Percentiles rank a stretch among this genome's conserved stretches.
Evolutionary conservation across 2,329 filamentous ascomycete species (phyloP).

Genomic region (Stachybotrys elegans): DNA sequence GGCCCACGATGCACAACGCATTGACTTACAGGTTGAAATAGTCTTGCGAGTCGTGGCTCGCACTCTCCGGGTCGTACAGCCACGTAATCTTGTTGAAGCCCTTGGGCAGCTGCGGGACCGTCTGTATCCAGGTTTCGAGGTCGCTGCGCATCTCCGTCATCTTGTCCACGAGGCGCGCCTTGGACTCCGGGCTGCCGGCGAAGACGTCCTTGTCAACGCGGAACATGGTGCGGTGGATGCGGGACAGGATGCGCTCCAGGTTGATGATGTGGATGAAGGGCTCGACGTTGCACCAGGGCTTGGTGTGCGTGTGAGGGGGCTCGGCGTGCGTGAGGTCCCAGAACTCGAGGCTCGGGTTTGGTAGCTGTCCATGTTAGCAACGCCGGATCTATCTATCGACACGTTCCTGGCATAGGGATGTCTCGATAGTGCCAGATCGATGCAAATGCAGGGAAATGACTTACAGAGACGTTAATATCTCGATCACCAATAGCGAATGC

Average conservation of each 20-base stretch:
- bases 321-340: constrained; percentile 13
- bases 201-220: constrained; percentile 17
- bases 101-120: constrained; percentile 15
- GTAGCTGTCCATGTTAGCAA: too few relatives aligned
- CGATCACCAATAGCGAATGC: constrained; percentile 28
- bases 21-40: constrained; percentile 17
- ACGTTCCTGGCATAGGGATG: too few relatives aligned
- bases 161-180: constrained; percentile 11
- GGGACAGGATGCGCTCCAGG: constrained; percentile 15
- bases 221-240: constrained; percentile 13
- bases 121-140: constrained; percentile 15
- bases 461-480: constrained; percentile 24
- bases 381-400: too few relatives aligned
- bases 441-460: not conserved
- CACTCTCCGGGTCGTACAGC: constrained; percentile 22
- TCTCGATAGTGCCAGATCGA: too few relatives aligned
- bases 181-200: not conserved
- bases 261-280: constrained; percentile 22
- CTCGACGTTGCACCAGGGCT: constrained; percentile 16
- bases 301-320: not conserved
- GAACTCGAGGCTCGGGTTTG: constrained; percentile 15
- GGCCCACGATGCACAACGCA: not conserved
- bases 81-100: constrained; percentile 14
- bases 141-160: constrained; percentile 12
- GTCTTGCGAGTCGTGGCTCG: constrained; percentile 17